Evolutionary conservation across 1,284 basidiomycete species (phyloP).

Genomic region (Xanthoconium separans): DNA sequence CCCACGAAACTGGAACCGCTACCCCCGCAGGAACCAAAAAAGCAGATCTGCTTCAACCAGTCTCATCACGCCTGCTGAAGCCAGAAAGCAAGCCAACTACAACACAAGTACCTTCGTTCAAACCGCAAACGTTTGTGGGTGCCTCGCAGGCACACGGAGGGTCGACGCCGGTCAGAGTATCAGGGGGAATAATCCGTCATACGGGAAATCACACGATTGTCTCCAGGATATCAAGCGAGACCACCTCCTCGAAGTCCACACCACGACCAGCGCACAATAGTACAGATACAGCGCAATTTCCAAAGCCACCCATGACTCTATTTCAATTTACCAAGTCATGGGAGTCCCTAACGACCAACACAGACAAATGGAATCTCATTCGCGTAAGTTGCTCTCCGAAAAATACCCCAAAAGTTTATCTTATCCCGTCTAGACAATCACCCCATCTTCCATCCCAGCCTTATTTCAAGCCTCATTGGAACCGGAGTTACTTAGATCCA

Average conservation of each 20-base stretch:
- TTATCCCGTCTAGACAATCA: constrained; percentile 43
- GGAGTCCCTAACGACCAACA: constrained; percentile 39
- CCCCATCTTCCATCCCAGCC: constrained; percentile 50
- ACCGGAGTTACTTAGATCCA: constrained; percentile 52
- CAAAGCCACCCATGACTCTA: constrained; percentile 44
- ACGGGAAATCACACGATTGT: constrained; percentile 52
- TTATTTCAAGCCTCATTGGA: constrained; percentile 69
- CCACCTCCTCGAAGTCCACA: constrained; percentile 3
- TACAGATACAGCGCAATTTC: constrained; percentile 1
- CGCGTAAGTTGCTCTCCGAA: constrained; percentile 37
- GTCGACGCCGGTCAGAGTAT: constrained; percentile 43
- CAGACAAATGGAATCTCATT: constrained; percentile 53
- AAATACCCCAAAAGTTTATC: too few species aligned
- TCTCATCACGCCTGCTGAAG: constrained; percentile 30
- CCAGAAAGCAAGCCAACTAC: constrained; percentile 5
- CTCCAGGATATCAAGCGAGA: constrained; percentile 16
- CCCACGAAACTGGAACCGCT: background rate
- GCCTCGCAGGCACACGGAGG: constrained; percentile 53
- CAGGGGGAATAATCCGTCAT: constrained; percentile 60
- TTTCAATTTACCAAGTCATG: constrained; percentile 59
- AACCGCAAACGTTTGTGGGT: constrained; percentile 47
- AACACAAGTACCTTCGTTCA: constrained; percentile 7
- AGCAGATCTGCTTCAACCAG: constrained; percentile 23
- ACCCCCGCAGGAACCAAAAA: constrained; percentile 1
- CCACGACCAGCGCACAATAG: constrained; percentile 6